phyloP scores from a whole-genome alignment of 305 asterid genomes.

The Fraxinus angustifolia region DNA sequence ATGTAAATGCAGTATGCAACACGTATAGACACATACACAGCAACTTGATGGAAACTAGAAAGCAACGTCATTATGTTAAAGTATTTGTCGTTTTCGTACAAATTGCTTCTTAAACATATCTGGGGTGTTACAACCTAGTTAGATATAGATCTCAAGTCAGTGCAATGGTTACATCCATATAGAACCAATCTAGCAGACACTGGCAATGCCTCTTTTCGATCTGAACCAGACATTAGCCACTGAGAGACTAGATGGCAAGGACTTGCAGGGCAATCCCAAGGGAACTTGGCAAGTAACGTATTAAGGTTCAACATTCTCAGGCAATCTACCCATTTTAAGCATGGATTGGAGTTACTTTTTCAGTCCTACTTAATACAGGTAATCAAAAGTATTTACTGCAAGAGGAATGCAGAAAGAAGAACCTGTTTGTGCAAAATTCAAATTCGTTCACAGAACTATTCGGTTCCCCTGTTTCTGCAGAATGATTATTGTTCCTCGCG shows the following conservation, averaged over 20 bases:
- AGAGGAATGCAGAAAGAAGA: constrained; percentile 1
- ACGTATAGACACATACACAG: constrained; percentile 1
- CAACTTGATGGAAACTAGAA: constrained; percentile 7
- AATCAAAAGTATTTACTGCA: background rate
- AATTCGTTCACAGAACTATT: constrained; percentile 31
- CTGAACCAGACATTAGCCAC: background rate
- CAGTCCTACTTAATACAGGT: constrained; percentile 17
- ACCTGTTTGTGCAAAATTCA: constrained; percentile 38
- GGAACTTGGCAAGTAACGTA: background rate
- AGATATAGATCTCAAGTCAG: background rate
- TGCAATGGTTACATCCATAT: background rate
- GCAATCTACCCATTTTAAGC: constrained; percentile 6
- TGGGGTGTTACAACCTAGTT: constrained; percentile 4
- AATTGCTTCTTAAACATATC: constrained; percentile 4
- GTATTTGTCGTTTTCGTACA: background rate
- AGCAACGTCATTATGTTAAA: background rate
- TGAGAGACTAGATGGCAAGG: background rate
- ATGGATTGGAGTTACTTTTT: background rate
- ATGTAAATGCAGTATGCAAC: background rate
- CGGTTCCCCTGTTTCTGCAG: constrained; percentile 19
- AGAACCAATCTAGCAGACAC: constrained; percentile 1
- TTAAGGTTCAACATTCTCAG: background rate
- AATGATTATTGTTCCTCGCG: constrained; percentile 23
- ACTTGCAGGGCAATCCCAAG: constrained; percentile 5
- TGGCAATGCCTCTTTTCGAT: constrained; percentile 8